These are phyloP conservation scores for Pseudopithomyces chartarum DNA, from an alignment of 2,329 filamentous ascomycete genomes.

Conservation along the genomic window DNA sequence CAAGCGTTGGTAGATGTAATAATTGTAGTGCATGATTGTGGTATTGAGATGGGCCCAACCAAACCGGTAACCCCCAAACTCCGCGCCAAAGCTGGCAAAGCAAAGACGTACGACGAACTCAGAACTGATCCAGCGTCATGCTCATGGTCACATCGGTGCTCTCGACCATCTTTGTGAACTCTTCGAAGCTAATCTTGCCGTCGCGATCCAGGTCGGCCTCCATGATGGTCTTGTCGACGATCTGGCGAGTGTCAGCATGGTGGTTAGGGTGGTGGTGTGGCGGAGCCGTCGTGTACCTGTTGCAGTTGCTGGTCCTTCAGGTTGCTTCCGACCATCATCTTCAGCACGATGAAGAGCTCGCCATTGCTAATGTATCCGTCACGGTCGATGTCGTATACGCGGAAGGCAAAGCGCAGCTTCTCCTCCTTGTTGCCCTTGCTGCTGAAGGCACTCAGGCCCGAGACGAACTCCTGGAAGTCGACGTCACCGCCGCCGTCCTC, in stretches of 20 bases:
- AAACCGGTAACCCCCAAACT: slow-evolving; percentile 33
- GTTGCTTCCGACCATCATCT: slow-evolving; percentile 99
- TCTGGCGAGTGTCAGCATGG: slow-evolving; percentile 54
- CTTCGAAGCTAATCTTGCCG: slow-evolving; percentile 98
- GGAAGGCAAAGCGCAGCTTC: slow-evolving; percentile 97
- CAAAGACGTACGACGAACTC: slow-evolving; percentile 18
- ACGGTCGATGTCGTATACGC: slow-evolving; percentile 98
- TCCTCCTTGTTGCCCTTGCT: slow-evolving; percentile 99
- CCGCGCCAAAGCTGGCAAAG: slow-evolving; percentile 36
- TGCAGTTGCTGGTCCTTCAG: slow-evolving; percentile 98
- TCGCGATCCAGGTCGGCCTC: slow-evolving; percentile 95
- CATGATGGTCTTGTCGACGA: slow-evolving; percentile 99
- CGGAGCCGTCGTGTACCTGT: slow-evolving; percentile 56
- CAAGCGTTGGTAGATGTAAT: no score
- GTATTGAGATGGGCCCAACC: no score
- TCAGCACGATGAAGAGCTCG: slow-evolving; percentile 97
- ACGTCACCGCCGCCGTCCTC: slow-evolving; percentile 97
- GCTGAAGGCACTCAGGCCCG: slow-evolving; percentile 91
- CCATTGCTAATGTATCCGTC: slow-evolving; percentile 99
- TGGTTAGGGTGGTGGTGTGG: no score
- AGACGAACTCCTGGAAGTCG: slow-evolving; percentile 98
- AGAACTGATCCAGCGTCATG: slow-evolving; percentile 66
- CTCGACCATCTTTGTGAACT: slow-evolving; percentile 99
- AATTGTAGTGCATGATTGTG: no score
- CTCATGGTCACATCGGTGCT: slow-evolving; percentile 77